Conservation (phyloP, 2,329 filamentous ascomycete species). For the Pyricularia pennisetigena region DNA sequence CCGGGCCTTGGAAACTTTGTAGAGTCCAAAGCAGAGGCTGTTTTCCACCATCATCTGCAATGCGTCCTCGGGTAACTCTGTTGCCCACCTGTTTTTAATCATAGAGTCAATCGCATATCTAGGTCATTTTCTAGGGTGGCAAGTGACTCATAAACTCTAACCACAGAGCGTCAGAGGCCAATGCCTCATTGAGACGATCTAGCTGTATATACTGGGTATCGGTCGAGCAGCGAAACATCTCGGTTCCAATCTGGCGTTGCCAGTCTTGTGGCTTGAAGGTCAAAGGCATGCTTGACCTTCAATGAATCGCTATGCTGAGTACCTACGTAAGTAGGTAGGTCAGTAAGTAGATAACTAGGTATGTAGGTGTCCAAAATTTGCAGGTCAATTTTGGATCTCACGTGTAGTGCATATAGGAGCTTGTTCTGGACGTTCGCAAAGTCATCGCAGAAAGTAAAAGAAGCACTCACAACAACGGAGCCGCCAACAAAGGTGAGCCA, state of each 20-base stretch:
- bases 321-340: no score
- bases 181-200: constrained; percentile 42
- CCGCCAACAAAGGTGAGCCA: neutral
- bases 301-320: neutral
- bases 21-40: constrained; percentile 52
- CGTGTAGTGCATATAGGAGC: no score
- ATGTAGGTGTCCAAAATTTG: no score
- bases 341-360: no score
- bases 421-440: no score
- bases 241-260: constrained; percentile 25
- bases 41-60: constrained; percentile 43
- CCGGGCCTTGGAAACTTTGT: constrained; percentile 17
- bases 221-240: constrained; percentile 51
- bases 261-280: constrained; percentile 25
- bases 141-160: neutral
- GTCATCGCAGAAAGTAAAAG: neutral
- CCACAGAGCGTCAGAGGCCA: constrained; percentile 26
- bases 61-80: constrained; percentile 31
- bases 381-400: no score
- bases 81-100: constrained; percentile 38
- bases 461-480: neutral
- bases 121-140: neutral
- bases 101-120: constrained; percentile 13
- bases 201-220: constrained; percentile 45
- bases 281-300: neutral